phyloP scores from a whole-genome alignment of 1,139 yeast species.

The Pichia sp. region DNA sequence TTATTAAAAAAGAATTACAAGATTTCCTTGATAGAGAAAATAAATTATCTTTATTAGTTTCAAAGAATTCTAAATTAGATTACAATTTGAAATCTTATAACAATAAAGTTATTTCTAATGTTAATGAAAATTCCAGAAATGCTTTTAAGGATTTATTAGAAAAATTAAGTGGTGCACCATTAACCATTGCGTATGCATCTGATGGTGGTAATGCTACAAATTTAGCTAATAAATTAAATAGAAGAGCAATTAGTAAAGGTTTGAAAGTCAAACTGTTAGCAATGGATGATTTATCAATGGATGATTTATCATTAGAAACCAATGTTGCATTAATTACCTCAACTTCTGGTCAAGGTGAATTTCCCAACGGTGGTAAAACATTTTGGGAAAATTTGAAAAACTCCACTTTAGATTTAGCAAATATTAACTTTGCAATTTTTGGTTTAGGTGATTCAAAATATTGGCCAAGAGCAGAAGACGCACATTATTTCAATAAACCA shows the following conservation, averaged over 20 bases:
- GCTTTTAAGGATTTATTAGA: conserved; percentile 74
- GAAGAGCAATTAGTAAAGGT: conserved; percentile 84
- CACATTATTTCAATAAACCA: conserved; percentile 92
- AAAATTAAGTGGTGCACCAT: conserved; percentile 89
- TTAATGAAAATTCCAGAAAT: conserved; percentile 54
- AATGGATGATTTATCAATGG: conserved; percentile 80
- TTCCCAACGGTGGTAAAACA: conserved; percentile 88
- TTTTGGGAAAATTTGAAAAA: conserved; percentile 84
- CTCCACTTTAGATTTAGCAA: conserved; percentile 66
- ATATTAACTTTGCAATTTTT: conserved; percentile 67
- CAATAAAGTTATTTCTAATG: conserved; percentile 52
- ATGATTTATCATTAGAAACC: conserved; percentile 75
- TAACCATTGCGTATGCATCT: conserved; percentile 85
- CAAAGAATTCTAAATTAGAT: conserved; percentile 68
- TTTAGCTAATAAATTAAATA: conserved; percentile 71
- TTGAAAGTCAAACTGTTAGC: conserved; percentile 69
- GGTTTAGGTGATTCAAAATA: conserved; percentile 92
- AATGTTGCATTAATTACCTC: conserved; percentile 78
- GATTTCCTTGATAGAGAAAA: conserved; percentile 86
- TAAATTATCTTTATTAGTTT: conserved; percentile 68
- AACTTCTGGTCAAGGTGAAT: conserved; percentile 97
- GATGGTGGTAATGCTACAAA: conserved; percentile 93
- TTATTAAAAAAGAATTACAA: conserved; percentile 67
- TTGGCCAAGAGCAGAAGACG: conserved; percentile 97
- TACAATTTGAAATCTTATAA: conserved; percentile 67